Base-by-base conservation (phyloP, 768 basidiomycete species). In the Kwoniella dendrophila region DNA sequence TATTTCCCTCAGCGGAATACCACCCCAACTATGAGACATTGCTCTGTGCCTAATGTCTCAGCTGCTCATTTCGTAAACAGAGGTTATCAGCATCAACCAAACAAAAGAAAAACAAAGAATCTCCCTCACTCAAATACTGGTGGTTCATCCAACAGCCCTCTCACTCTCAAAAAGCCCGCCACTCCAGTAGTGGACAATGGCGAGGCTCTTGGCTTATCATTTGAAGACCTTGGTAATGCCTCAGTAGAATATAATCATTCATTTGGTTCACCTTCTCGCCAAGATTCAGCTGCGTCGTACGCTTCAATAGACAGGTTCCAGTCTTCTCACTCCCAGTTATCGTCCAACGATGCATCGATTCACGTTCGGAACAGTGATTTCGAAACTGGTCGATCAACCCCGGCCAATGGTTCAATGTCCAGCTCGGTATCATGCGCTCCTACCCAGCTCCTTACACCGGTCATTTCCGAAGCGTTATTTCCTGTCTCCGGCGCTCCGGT, bases 1-100 rank as follows among this genome's bases (percentile, higher is more conserved):
- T 75, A 75, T 49, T 75, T 72, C 59, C 73, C 73, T 6, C 69
- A 68, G 32, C 56, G 69, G 38, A 69, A 44, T 16, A 34, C 71
- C 3, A 75, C 73, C 2, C 71, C 71, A 16, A 69, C 71, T 2
- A 67, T 75, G 65, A 56, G 68, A 12, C 73, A 75, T 63, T 53
- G 56, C 38, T 50, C 73, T 0, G 33, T 67, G 16, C 67, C 67
- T 11, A 62, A 16, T 1, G 50, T 66, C 3, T 32, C 68, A 12
- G 52, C 59, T 24, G 58, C 64, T 47, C 69, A 67, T 45, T 66
- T 63, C 45, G 20, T 36, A 16, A 58, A 47, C 26, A 36, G 52
- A 27, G 34, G 38, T 4, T 52, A 58, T 24, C 56, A 64, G 36
- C 56, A 65, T 33, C 60, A 51, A 43, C 53, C 48, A 6, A 26